phyloP scores from a whole-genome alignment of 1,284 basidiomycete species.

The Retiboletus fuscus region DNA sequence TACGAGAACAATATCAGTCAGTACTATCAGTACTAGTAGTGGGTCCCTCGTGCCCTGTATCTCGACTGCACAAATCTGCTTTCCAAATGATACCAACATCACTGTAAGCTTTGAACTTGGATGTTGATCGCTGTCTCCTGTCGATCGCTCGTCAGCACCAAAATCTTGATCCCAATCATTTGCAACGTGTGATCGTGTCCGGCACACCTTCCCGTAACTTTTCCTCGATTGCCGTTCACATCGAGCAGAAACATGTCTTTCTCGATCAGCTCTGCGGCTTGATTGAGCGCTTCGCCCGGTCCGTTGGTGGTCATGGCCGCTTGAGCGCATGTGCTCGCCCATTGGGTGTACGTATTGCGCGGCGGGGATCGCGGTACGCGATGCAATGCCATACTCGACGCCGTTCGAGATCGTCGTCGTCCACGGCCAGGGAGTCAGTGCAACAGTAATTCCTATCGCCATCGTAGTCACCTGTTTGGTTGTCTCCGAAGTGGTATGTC shows the following conservation, averaged over 20 bases:
- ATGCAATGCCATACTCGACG: conserved; percentile 86
- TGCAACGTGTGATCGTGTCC: conserved; percentile 98
- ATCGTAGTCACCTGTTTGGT: conserved; percentile 30
- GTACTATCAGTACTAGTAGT: too few relatives aligned
- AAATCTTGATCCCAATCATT: conserved; percentile 98
- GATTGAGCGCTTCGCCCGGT: conserved; percentile 92
- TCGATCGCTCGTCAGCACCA: conserved; percentile 97
- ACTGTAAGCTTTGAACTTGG: too few relatives aligned
- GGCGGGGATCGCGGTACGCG: conserved; percentile 92
- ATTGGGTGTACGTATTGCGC: conserved; percentile 93
- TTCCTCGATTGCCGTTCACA: conserved; percentile 98
- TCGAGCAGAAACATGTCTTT: conserved; percentile 93
- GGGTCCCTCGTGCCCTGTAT: too few relatives aligned
- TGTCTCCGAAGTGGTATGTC: too few relatives aligned
- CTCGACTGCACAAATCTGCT: too few relatives aligned
- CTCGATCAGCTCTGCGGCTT: conserved; percentile 96
- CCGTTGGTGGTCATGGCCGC: conserved; percentile 94
- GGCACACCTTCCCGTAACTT: conserved; percentile 99
- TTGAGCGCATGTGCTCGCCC: conserved; percentile 89
- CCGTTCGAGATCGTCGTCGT: background rate
- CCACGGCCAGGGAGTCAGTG: background rate
- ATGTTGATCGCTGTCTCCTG: conserved; percentile 99
- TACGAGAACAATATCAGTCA: too few relatives aligned
- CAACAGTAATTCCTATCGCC: conserved; percentile 22
- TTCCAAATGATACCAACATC: too few relatives aligned